phyloP scores from a whole-genome alignment of 148 eudicot genomes.

The Polygonum maritimum region DNA sequence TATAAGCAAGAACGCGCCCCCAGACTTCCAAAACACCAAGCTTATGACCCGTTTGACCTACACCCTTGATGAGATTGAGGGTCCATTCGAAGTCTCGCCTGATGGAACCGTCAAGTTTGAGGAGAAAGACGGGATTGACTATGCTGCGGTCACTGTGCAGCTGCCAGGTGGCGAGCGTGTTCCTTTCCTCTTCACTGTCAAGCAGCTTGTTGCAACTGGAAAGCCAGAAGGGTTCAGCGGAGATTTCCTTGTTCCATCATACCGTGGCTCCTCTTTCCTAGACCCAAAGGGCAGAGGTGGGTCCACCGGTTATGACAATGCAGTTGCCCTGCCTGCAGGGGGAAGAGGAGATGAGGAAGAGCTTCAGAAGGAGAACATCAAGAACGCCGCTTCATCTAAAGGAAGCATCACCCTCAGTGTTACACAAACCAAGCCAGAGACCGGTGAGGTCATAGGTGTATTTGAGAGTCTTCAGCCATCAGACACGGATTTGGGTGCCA shows the following conservation, averaged over 20 bases:
- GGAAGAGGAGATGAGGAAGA: slow-evolving; percentile 99
- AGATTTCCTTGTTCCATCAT: slow-evolving; percentile 83
- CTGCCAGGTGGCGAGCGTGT: slow-evolving; percentile 97
- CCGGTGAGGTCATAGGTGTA: slow-evolving; percentile 89
- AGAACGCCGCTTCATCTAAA: slow-evolving; percentile 52
- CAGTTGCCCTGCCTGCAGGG: slow-evolving; percentile 97
- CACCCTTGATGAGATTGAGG: slow-evolving; percentile 96
- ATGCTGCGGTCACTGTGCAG: slow-evolving; percentile 96
- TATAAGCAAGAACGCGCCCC: slow-evolving; percentile 61
- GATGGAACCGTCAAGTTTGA: slow-evolving; percentile 83
- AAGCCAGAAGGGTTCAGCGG: slow-evolving; percentile 72
- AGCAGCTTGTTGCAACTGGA: slow-evolving; percentile 93
- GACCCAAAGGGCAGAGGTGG: slow-evolving; percentile 99
- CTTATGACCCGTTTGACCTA: slow-evolving; percentile 98
- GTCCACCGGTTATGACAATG: slow-evolving; percentile 91
- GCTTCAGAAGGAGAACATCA: slow-evolving; percentile 76
- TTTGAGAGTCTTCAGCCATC: slow-evolving; percentile 97
- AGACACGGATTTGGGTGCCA: slow-evolving; percentile 95
- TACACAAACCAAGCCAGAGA: slow-evolving; percentile 57
- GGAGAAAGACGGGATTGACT: slow-evolving; percentile 98
- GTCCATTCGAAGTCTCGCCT: slow-evolving; percentile 73
- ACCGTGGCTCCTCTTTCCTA: slow-evolving; percentile 89
- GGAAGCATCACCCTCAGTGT: slow-evolving; percentile 19
- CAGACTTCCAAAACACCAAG: slow-evolving; percentile 94
- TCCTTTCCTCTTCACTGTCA: slow-evolving; percentile 87